Evolutionary conservation across 2,329 filamentous ascomycete genomes (phyloP), one percentile per base, ranked within the genome.

Genomic region (Alternaria triticina): DNA sequence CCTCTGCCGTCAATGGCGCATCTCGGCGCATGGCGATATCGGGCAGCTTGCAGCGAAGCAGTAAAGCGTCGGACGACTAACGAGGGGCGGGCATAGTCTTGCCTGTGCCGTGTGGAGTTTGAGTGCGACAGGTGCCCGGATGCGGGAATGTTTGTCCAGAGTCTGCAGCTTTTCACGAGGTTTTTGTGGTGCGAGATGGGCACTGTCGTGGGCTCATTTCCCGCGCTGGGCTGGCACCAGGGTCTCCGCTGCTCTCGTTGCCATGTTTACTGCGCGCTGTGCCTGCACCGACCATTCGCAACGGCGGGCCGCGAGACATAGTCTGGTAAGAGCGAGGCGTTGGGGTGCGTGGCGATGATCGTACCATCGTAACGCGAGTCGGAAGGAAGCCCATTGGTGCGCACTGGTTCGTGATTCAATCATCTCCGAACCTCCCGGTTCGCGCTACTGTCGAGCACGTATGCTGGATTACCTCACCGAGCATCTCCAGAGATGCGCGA

Each of bases 11-110:
- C 43, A 52, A 63, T 60, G 62, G 60, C 56, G 62, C 54, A 23
- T 47, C 58, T 33, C 45, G 57, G 47, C 28, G 56, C 63, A 68
- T 70, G 67, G 57, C 61, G 55, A 55, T 62, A 64, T 62, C 61
- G 62, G 62, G 52, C 49, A 46, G 54, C 69, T 70, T 68, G 59
- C 30, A 57, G 56, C 45, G 33, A 64, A 54, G 49, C 50, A 67
- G 59, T 57, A 57, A 62, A 27, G 59, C 33, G 55, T 44, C 43
- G 25, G 56, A 43, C 28, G 22, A n/a, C 57, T 61, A 67, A 45
- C 57, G 64, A 66, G 46, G 36, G 56, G 59, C 54, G 54, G 57
- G 55, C 50, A 63, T 63, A 60, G 47, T 59, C 57, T 55, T 56
- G 43, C 23, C 45, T 60, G 49, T 49, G 52, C 50, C 23, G 33